A percentile compares a stretch with the other conserved stretches of the same genome.
Conservation (phyloP, 2,329 filamentous ascomycete species). For the Cercospora sesami region DNA sequence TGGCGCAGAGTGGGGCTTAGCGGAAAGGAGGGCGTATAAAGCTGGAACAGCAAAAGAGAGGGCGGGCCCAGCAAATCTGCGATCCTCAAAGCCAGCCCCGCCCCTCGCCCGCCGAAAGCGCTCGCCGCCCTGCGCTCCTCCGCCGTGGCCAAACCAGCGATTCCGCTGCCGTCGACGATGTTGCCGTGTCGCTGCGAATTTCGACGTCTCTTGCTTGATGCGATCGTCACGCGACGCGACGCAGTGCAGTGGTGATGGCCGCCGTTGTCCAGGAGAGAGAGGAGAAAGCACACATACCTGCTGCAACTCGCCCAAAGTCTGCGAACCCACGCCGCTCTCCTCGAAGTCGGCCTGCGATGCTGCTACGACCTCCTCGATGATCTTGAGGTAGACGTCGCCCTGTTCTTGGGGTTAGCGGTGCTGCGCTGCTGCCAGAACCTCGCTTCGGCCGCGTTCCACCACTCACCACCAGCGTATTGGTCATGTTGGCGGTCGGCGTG, state of each 20-base stretch:
- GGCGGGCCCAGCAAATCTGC: conserved; percentile 41
- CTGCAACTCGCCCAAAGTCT: conserved; percentile 81
- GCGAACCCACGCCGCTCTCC: conserved; percentile 87
- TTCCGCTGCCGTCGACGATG: conserved; percentile 3
- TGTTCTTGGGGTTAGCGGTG: conserved; percentile 37
- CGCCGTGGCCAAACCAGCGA: conserved; percentile 22
- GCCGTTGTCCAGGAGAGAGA: not conserved
- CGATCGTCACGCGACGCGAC: not conserved
- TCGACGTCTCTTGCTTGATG: not conserved
- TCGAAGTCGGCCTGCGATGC: conserved; percentile 90
- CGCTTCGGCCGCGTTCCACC: not conserved
- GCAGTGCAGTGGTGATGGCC: not conserved
- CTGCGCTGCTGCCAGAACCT: not conserved
- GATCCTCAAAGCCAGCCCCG: conserved; percentile 47
- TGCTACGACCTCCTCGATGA: conserved; percentile 70
- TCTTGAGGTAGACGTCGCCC: conserved; percentile 83
- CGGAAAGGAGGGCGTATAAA: conserved; percentile 44
- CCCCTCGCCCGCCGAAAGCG: conserved; percentile 38
- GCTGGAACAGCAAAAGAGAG: conserved; percentile 47
- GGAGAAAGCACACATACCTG: conserved; percentile 59
- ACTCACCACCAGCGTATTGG: conserved; percentile 35
- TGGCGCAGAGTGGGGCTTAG: conserved; percentile 25
- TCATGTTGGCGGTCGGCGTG: conserved; percentile 26
- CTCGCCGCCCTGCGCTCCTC: conserved; percentile 18
- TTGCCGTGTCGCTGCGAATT: not conserved